phyloP scores from a whole-genome alignment of 2,329 filamentous ascomycete genomes.

The Coniochaeta sp. region DNA sequence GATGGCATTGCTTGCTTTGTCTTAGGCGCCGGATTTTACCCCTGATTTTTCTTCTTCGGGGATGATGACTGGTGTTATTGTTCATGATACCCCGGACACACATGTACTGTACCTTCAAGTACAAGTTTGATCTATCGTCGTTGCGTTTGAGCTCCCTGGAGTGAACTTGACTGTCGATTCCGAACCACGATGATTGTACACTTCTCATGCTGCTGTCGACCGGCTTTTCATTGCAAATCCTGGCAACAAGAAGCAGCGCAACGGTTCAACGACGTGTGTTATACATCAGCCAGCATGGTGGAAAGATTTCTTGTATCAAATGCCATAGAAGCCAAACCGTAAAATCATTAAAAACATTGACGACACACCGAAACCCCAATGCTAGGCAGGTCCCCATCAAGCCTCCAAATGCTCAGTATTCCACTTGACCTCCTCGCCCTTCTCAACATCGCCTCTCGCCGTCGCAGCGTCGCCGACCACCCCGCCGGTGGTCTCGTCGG shows the following conservation, averaged over 20 bases:
- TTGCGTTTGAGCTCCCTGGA: no score
- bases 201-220: no score
- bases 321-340: neutral
- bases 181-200: no score
- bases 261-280: no score
- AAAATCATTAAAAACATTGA: neutral
- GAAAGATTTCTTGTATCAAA: neutral
- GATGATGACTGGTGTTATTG: neutral
- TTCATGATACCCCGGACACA: neutral
- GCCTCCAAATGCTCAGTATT: neutral
- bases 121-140: no score
- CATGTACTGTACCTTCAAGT: no score
- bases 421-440: neutral
- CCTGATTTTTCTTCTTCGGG: neutral
- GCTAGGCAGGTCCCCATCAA: neutral
- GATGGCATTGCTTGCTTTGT: neutral
- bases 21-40: neutral
- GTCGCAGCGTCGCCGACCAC: neutral
- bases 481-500: constrained; percentile 6
- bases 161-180: no score
- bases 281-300: no score
- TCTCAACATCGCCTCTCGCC: no score
- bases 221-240: no score
- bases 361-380: neutral
- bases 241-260: no score